Conservation (phyloP, 176 grass and related monocot species). For the maize (Zea mays) region Zm-B73-REFERENCE-NAM-5.0 NC_050104.1:115414501-115415000, state of each 20-base stretch:
- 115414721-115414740: conserved; percentile 99
- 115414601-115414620: not conserved
- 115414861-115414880: conserved; percentile 95
- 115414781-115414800: conserved; percentile 98
- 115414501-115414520: not conserved
- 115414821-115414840: conserved; percentile 95
- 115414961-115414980: conserved; percentile 96
- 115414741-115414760: conserved; percentile 89
- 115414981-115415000: conserved; percentile 95
- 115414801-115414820: conserved; percentile 89
- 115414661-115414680: conserved; percentile 14
- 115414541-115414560: conserved; percentile 12
- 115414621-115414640: not conserved
- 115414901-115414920: conserved; percentile 93
- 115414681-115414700: not conserved
- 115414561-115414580: not conserved
- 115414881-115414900: conserved; percentile 88
- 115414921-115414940: conserved; percentile 97
- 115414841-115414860: conserved; percentile 91
- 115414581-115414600: not conserved
- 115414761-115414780: conserved; percentile 96
- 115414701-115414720: conserved; percentile 24
- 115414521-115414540: not conserved
- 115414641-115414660: not conserved
- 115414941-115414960: conserved; percentile 98